Conservation (phyloP, 2,329 filamentous ascomycete species). For the Fusarium anthophilum region DNA sequence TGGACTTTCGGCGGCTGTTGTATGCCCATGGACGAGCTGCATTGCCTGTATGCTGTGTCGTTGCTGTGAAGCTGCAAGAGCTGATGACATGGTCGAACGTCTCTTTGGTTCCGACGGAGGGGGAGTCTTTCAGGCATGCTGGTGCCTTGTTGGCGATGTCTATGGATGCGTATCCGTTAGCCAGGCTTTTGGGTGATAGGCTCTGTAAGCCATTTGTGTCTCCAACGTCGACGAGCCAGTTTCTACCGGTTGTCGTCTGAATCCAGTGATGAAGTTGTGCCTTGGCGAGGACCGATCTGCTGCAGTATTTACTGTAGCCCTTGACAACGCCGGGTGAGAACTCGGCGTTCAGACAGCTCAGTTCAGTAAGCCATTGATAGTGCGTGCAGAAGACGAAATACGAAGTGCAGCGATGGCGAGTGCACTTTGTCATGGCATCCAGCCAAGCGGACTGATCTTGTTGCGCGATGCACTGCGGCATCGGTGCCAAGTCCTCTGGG, state of each 20-base stretch:
- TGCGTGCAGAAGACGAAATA: conserved; percentile 26
- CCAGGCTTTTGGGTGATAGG: background rate
- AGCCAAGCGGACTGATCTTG: conserved; percentile 21
- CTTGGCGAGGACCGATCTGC: conserved; percentile 24
- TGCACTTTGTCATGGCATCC: conserved; percentile 22
- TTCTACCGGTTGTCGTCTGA: background rate
- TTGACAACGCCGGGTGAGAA: conserved; percentile 4
- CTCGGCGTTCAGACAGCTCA: conserved; percentile 19
- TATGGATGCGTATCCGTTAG: background rate
- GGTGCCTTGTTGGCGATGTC: background rate
- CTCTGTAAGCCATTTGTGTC: background rate
- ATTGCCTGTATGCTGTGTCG: conserved; percentile 5
- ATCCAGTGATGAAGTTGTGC: conserved; percentile 23
- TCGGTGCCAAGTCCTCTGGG: conserved; percentile 19
- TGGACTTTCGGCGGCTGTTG: background rate
- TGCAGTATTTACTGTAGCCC: conserved; percentile 12
- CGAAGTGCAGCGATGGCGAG: conserved; percentile 18
- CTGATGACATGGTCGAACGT: conserved; percentile 1
- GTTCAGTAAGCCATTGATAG: conserved; percentile 25
- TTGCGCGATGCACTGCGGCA: conserved; percentile 30
- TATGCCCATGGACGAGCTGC: conserved; percentile 30
- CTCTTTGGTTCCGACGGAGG: background rate
- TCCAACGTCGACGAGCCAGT: conserved; percentile 21
- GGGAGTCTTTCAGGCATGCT: background rate
- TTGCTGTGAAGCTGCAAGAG: conserved; percentile 17